Base-by-base conservation (phyloP, 83 land plant genomes). In the Larix sibirica region DNA sequence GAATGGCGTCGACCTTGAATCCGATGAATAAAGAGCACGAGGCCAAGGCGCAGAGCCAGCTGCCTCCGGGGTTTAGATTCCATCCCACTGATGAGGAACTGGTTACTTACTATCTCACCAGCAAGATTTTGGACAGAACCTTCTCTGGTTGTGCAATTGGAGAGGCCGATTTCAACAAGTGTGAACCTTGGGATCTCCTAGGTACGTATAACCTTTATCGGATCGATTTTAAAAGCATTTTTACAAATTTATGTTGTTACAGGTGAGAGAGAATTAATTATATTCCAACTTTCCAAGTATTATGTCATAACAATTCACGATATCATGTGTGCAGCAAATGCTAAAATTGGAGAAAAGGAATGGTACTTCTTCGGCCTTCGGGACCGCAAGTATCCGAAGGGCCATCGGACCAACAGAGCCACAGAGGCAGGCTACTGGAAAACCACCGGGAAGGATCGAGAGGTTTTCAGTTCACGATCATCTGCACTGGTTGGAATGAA, bases 101-200 rank as follows among this genome's bases (percentile, higher is more conserved):
- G n/a, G 89, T 93, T 69, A 91, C 90, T 58, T 90, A 82, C 79
- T 93, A 91, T 58, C 80, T 93, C 68, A 73, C 87, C 28, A 83
- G 84, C 44, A 91, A 91, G 87, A 84, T 91, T 31, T 79, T 89
- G 3, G 92, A 89, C 58, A 54, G 91, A 10, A 60, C 33, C 36
- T 91, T 93, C 62, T 81, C 83, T 38, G 89, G 84, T 44, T 67
- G 88, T 20, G 91, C 91, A 1, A 79, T 91, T 66, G 80, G 88
- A 42, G 93, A 91, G 44, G 94, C 91, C 38, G 95, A 93, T 83
- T 91, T 93, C 62, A 91, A 93, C 86, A 93, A 93, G 83, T 89
- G 86, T 62, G 95, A 93, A 79, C 95, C 95, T 2, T 93, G 95
- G 95, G 95, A 93, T 42, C 91, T 93, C 58, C 94, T 94, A 81